phyloP scores from a whole-genome alignment of 2,329 filamentous ascomycete genomes.

The Talaromyces sp. region DNA sequence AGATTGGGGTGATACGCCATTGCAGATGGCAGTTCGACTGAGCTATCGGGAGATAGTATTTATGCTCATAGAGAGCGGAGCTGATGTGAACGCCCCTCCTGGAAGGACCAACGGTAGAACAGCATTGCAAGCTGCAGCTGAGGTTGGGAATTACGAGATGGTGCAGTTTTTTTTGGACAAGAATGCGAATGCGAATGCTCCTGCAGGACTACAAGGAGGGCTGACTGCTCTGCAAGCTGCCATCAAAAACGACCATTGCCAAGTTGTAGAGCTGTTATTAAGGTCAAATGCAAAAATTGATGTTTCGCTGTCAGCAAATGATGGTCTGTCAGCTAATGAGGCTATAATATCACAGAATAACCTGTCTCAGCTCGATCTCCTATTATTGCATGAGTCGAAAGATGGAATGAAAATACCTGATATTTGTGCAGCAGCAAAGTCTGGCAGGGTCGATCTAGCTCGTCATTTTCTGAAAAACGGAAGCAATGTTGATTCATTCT shows the following conservation, averaged over 20 bases:
- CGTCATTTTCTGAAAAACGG: too few species aligned
- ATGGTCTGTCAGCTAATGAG: neutral
- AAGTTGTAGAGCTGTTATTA: neutral
- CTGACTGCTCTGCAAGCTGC: constrained; percentile 23
- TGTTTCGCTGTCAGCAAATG: neutral
- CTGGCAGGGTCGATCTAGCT: neutral
- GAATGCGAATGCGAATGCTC: constrained; percentile 21
- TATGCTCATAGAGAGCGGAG: neutral
- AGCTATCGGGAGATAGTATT: neutral
- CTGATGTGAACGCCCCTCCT: neutral
- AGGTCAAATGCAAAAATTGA: constrained; percentile 1
- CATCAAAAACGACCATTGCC: neutral
- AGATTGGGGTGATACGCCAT: neutral
- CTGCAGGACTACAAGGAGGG: neutral
- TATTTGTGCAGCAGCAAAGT: neutral
- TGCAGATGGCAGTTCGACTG: neutral
- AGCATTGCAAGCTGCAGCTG: neutral
- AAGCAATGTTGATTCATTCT: too few species aligned
- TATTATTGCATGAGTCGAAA: neutral
- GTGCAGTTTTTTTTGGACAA: neutral
- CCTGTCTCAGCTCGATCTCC: neutral
- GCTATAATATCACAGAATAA: neutral
- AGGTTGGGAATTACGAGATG: neutral
- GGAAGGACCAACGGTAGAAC: neutral
- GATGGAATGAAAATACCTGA: too few species aligned